Evolutionary conservation across 148 eudicot species (phyloP), one percentile per base, ranked within the genome.

Genomic region (Linanthus parryae): DNA sequence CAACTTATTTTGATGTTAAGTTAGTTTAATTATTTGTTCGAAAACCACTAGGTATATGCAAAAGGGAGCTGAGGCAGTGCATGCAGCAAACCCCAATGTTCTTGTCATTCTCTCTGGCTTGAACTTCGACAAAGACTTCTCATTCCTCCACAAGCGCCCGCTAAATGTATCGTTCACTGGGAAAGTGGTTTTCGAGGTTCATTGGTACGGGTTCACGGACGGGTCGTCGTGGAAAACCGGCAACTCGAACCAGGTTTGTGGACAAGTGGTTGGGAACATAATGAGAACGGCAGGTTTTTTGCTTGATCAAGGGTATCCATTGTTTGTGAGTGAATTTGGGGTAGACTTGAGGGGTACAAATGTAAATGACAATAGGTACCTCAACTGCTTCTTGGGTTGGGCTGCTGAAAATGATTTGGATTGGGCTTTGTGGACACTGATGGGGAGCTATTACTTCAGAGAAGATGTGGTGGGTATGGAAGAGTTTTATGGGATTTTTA

Each of bases 291-390:
- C 73, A 0, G 76, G 75, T 20, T 92, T 81, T 49, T 35, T 82
- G 51, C 48, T 83, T 30, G 68, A 68, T 21, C 65, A 70, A 70
- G 94, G 96, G 20, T 84, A 50, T 71, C 99, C 99, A 14, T 68
- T 92, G 68, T 81, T 92, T 42, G 30, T 92, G 56, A 88, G 94
- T 38, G 99, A 92, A 70, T 88, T 77, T 61, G 99, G 99, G 8
- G 52, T 84, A 1, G 88, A 92, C 38, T 71, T 68, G 27, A 84
- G 78, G 51, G 96, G 91, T 4, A 66, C 38, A 0, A 77, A 72
- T 78, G 84, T 55, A 2, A 75, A 84, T 68, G 95, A 84, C 24
- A 84, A 84, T 42, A 73, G 94, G 74, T 92, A 66, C 63, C 70
- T 92, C 46, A 73, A 68, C 44, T 87, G 99, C 56, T 82, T 92